Percentiles rank a stretch among this genome's conserved stretches.
These are phyloP conservation scores for Stephania yunnanensis DNA, from an alignment of 164 flowering plant genomes.

Conservation along the genomic window DNA sequence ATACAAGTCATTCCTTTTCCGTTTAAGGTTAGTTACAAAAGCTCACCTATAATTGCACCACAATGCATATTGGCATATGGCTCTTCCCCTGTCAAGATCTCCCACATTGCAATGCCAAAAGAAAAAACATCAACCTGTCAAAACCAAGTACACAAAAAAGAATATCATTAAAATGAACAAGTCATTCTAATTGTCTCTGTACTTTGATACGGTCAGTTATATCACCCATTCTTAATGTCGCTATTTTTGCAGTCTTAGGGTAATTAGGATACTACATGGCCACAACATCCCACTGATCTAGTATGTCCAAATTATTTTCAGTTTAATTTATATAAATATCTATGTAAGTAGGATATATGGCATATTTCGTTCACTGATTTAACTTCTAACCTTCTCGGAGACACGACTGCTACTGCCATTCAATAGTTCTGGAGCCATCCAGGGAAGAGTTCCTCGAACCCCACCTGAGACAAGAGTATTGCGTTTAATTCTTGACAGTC, in stretches of 20 bases:
- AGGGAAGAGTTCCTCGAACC: slow-evolving; percentile 90
- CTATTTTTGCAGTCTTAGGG: neutral
- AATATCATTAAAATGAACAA: neutral
- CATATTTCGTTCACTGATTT: neutral
- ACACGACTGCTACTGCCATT: slow-evolving; percentile 76
- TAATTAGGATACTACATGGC: neutral
- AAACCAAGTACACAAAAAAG: neutral
- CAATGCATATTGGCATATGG: slow-evolving; percentile 90
- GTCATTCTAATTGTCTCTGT: neutral
- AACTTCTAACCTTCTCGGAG: slow-evolving; percentile 63
- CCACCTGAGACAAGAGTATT: slow-evolving; percentile 90
- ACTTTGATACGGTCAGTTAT: neutral
- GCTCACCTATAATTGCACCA: slow-evolving; percentile 84
- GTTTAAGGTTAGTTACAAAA: slow-evolving; percentile 2
- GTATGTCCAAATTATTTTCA: neutral
- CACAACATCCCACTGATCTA: neutral
- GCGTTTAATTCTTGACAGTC: slow-evolving; percentile 78
- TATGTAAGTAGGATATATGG: neutral
- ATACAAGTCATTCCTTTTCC: neutral
- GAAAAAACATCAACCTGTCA: slow-evolving; percentile 88
- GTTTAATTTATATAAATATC: neutral
- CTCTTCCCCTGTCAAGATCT: slow-evolving; percentile 82
- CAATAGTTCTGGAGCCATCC: slow-evolving; percentile 93
- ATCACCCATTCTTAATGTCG: neutral
- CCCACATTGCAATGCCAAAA: slow-evolving; percentile 89